phyloP scores from a whole-genome alignment of 805 yeast genomes.

The Grigorovia transvaalensis region DNA sequence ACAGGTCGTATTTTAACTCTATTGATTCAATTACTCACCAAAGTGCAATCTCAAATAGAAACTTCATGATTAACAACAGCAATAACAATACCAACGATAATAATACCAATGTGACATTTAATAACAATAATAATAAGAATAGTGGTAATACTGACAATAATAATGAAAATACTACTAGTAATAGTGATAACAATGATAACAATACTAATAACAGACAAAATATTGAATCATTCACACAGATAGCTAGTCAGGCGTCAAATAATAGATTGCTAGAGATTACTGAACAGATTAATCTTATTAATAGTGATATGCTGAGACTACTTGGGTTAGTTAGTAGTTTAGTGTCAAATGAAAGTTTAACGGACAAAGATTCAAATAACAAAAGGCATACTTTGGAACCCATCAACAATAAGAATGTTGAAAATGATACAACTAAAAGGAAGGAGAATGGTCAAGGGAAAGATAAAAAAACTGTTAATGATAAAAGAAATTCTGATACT shows the following conservation, averaged over 20 bases:
- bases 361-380: background rate
- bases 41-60: background rate
- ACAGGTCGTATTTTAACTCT: background rate
- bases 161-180: background rate
- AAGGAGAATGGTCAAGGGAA: too few species aligned
- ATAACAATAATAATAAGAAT: background rate
- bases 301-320: conserved; percentile 7
- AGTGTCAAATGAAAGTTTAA: background rate
- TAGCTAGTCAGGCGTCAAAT: background rate
- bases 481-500: too few species aligned
- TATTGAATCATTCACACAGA: too few species aligned
- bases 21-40: background rate
- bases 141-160: background rate
- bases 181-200: background rate
- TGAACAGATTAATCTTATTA: conserved; percentile 3
- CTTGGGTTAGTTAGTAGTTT: conserved; percentile 1
- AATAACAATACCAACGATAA: background rate
- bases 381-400: background rate
- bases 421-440: background rate
- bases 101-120: too few species aligned
- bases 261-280: background rate
- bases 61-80: background rate
- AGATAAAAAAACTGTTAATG: background rate
- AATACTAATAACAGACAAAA: too few species aligned
- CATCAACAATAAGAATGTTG: background rate